Percentiles rank a stretch among this genome's conserved stretches.
Conservation (phyloP, 202 grass and related monocot species). For the Digitaria exilis region DNA sequence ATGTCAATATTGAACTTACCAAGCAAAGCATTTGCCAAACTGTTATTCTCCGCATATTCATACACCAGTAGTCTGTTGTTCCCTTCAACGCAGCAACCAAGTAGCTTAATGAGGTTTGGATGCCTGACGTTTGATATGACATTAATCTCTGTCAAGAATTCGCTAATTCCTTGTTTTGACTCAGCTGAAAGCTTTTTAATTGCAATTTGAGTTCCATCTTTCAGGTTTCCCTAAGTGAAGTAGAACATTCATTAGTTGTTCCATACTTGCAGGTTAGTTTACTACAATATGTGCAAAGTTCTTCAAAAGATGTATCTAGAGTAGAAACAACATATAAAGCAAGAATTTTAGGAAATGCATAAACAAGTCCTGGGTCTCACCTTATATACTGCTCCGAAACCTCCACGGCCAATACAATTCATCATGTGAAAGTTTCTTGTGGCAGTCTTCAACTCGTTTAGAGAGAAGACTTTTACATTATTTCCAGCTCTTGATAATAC, state of each 20-base stretch:
- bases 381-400: constrained; percentile 74
- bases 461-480: constrained; percentile 58
- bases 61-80: constrained; percentile 54
- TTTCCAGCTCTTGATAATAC: constrained; percentile 45
- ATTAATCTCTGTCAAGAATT: constrained; percentile 72
- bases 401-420: constrained; percentile 66
- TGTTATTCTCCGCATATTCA: constrained; percentile 64
- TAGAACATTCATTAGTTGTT: constrained; percentile 33
- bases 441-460: constrained; percentile 59
- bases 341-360: constrained; percentile 2
- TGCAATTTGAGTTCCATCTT: constrained; percentile 57
- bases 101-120: constrained; percentile 66
- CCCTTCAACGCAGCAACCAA: constrained; percentile 60
- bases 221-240: constrained; percentile 54
- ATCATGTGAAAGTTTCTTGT: constrained; percentile 57
- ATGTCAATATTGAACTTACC: constrained; percentile 42
- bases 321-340: constrained; percentile 26
- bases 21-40: constrained; percentile 65
- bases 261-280: constrained; percentile 4
- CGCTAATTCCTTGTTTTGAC: constrained; percentile 64
- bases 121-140: constrained; percentile 66
- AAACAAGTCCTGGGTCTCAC: constrained; percentile 33
- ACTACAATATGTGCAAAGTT: constrained; percentile 4
- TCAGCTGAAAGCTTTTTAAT: constrained; percentile 65
- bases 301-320: background rate